phyloP scores from a whole-genome alignment of 2,329 filamentous ascomycete genomes.

The Pyrenophora tritici-repentis region DNA sequence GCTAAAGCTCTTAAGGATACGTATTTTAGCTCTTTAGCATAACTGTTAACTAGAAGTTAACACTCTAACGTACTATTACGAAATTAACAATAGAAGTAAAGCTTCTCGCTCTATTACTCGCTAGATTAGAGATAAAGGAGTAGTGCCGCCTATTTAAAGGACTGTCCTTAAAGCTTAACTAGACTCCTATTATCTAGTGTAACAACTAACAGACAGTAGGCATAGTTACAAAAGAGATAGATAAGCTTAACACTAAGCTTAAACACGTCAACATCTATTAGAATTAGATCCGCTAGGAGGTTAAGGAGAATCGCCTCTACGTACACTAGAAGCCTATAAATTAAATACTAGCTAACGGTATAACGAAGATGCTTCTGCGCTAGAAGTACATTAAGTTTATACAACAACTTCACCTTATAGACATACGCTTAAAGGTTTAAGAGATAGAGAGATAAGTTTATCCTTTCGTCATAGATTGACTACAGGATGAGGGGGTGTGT shows the following conservation, averaged over 20 bases:
- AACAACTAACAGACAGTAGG: slow-evolving; percentile 17
- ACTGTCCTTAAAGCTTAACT: slow-evolving; percentile 11
- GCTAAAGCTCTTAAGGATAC: slow-evolving; percentile 25
- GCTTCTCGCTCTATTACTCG: slow-evolving; percentile 12
- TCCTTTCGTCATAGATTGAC: not conserved
- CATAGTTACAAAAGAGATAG: not conserved
- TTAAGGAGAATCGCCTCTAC: not conserved
- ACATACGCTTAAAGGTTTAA: not conserved
- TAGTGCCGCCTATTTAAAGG: slow-evolving; percentile 20
- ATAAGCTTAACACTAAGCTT: slow-evolving; percentile 13
- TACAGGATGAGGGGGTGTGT: not conserved
- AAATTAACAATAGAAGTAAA: slow-evolving; percentile 18
- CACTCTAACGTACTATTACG: no score
- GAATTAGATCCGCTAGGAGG: slow-evolving; percentile 15
- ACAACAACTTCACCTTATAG: slow-evolving; percentile 2
- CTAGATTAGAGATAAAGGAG: slow-evolving; percentile 8
- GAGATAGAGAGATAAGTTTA: not conserved
- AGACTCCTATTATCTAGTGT: slow-evolving; percentile 6
- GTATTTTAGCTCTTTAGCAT: slow-evolving; percentile 25
- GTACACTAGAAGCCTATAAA: slow-evolving; percentile 4
- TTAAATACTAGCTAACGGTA: slow-evolving; percentile 12
- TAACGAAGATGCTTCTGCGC: slow-evolving; percentile 3
- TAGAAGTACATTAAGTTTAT: slow-evolving; percentile 6
- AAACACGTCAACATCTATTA: slow-evolving; percentile 18
- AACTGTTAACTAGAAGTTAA: not conserved